Evolutionary conservation across 1,284 basidiomycete species (phyloP).

Genomic region (Sanghuangporus baumii): DNA sequence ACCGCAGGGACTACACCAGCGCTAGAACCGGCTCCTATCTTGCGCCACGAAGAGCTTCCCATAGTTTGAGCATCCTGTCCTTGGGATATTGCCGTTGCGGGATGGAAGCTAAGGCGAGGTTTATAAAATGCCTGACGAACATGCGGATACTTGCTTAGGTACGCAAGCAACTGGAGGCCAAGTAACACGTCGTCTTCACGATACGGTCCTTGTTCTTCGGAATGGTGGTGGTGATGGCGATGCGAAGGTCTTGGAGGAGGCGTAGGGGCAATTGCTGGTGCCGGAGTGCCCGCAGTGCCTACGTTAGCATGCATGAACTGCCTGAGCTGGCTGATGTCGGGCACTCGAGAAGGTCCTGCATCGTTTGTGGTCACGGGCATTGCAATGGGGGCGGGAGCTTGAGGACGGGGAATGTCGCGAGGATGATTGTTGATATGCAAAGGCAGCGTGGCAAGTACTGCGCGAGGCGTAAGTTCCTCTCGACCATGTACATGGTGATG

Average conservation of each 20-base stretch:
- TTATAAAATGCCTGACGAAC: slow-evolving; percentile 97
- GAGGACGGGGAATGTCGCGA: background rate
- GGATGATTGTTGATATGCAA: background rate
- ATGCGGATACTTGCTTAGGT: slow-evolving; percentile 97
- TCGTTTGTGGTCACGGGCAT: background rate
- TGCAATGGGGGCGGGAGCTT: slow-evolving; percentile 10
- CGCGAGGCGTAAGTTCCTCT: slow-evolving; percentile 23
- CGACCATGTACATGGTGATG: slow-evolving; percentile 9
- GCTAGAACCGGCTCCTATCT: slow-evolving; percentile 14
- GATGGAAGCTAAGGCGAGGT: slow-evolving; percentile 68
- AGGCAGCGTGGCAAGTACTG: slow-evolving; percentile 16
- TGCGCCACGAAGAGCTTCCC: slow-evolving; percentile 3
- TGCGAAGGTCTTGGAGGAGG: slow-evolving; percentile 3
- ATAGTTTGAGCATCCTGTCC: slow-evolving; percentile 2
- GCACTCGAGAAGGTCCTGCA: background rate
- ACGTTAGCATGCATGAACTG: background rate
- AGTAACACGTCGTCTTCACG: slow-evolving; percentile 94
- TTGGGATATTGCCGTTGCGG: slow-evolving; percentile 43
- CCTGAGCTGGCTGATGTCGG: background rate
- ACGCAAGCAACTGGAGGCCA: slow-evolving; percentile 89
- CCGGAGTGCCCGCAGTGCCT: background rate
- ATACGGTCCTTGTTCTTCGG: slow-evolving; percentile 56
- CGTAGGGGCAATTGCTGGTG: slow-evolving; percentile 1
- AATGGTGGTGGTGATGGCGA: slow-evolving; percentile 19
- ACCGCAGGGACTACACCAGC: background rate